Conservation (phyloP, 257 asterid species). For the Verbena officinalis region DNA sequence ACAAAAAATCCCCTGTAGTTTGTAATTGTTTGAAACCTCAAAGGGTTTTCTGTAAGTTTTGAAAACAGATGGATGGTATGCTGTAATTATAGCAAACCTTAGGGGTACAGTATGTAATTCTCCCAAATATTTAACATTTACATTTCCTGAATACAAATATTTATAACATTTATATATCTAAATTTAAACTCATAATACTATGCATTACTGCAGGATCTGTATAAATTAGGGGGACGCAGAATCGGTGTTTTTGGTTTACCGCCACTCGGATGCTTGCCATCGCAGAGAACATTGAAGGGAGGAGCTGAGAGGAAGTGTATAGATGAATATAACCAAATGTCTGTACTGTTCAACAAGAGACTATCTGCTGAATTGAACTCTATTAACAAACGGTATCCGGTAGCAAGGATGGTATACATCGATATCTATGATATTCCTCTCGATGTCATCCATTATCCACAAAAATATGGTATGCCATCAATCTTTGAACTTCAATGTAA, state of each 20-base stretch:
- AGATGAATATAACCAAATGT: constrained; percentile 43
- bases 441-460: constrained; percentile 51
- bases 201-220: constrained; percentile 45
- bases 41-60: too few relatives aligned
- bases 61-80: too few relatives aligned
- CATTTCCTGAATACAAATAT: not conserved
- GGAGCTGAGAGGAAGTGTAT: constrained; percentile 53
- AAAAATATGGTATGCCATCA: constrained; percentile 52
- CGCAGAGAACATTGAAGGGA: constrained; percentile 72
- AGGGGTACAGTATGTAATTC: too few relatives aligned
- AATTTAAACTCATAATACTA: not conserved
- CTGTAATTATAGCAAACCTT: too few relatives aligned
- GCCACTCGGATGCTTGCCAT: constrained; percentile 77
- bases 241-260: constrained; percentile 61
- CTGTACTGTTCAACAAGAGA: constrained; percentile 48
- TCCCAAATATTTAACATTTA: too few relatives aligned
- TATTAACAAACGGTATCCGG: constrained; percentile 34
- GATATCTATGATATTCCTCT: constrained; percentile 56
- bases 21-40: too few relatives aligned
- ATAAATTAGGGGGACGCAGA: constrained; percentile 55
- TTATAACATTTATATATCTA: too few relatives aligned
- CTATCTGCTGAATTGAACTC: constrained; percentile 40
- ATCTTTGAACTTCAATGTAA: too few relatives aligned
- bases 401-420: constrained; percentile 43
- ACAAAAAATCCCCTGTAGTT: too few relatives aligned